Evolutionary conservation across 164 flowering plant species (phyloP), one percentile per base, ranked within the genome.

Genomic region (Stephania japonica): DNA sequence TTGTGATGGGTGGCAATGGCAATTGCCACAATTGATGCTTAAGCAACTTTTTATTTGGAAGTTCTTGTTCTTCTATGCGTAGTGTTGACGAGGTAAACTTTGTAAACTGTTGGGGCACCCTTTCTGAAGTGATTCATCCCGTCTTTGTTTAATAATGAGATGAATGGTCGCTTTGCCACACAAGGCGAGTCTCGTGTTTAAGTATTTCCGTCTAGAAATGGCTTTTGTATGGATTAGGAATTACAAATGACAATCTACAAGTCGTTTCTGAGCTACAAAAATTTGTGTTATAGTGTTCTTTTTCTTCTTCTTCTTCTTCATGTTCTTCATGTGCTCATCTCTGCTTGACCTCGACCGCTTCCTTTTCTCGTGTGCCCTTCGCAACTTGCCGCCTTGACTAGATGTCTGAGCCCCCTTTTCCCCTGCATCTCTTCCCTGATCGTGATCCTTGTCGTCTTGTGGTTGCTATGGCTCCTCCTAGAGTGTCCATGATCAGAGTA

Each of bases 251-350:
- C n/a, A n/a, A n/a, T n/a, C n/a, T n/a, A n/a, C n/a, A n/a, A n/a
- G n/a, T n/a, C n/a, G n/a, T n/a, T n/a, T n/a, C n/a, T n/a, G n/a
- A n/a, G n/a, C n/a, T n/a, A n/a, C n/a, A n/a, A n/a, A n/a, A n/a
- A n/a, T n/a, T n/a, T n/a, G n/a, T 2, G 2, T 32, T 4, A 2
- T 32, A 2, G 38, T 32, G 25, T 87, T 78, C 69, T 85, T 76
- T 67, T 89, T 79, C 4, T 89, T 80, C 81, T 93, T 12, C 12
- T 47, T 85, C 80, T n/a, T n/a, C n/a, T n/a, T n/a, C n/a, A n/a
- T n/a, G n/a, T n/a, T n/a, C n/a, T 89, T 90, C 74, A 84, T 88
- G 83, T 87, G 87, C 50, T 90, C 97, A 59, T 86, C 89, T 82
- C 88, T 95, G 77, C 91, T 85, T 25, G 92, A 86, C 78, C 88